phyloP scores from a whole-genome alignment of 371 early-diverging fungal species.

The Umbelopsis sp. region DNA sequence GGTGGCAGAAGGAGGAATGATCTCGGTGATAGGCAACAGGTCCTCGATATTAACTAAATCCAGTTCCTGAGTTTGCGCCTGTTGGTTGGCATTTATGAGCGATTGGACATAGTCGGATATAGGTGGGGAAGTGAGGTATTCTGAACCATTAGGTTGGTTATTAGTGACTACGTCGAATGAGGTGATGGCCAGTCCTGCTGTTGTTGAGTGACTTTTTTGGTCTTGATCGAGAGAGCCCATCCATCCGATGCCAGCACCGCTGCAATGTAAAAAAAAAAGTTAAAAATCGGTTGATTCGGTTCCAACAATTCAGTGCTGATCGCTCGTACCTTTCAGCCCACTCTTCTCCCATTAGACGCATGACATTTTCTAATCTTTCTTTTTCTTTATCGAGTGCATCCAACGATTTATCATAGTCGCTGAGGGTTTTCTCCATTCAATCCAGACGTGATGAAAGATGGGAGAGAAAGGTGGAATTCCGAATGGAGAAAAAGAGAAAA shows the following conservation, averaged over 20 bases:
- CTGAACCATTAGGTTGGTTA: not conserved
- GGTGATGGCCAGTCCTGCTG: not conserved
- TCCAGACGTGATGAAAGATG: not conserved
- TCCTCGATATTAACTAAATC: not conserved
- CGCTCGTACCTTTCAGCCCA: constrained; percentile 52
- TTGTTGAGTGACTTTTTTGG: constrained; percentile 22
- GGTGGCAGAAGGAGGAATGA: not conserved
- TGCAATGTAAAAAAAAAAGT: constrained; percentile 21
- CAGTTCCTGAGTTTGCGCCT: not conserved
- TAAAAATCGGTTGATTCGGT: not conserved
- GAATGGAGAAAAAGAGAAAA: constrained; percentile 20
- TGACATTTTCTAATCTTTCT: constrained; percentile 45
- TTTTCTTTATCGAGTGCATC: constrained; percentile 47
- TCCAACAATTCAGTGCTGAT: not conserved
- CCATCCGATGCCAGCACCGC: constrained; percentile 57
- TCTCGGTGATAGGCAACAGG: not conserved
- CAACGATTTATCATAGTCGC: constrained; percentile 51
- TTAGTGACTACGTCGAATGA: not conserved
- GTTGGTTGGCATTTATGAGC: not conserved
- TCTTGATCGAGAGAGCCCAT: constrained; percentile 34
- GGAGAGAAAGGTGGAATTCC: constrained; percentile 15
- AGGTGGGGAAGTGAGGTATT: constrained; percentile 3
- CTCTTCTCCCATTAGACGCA: constrained; percentile 54
- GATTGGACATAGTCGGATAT: constrained; percentile 17
- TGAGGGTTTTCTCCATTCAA: constrained; percentile 47